Conservation (phyloP, 768 basidiomycete genomes). For the Polyporus arcularius region DNA sequence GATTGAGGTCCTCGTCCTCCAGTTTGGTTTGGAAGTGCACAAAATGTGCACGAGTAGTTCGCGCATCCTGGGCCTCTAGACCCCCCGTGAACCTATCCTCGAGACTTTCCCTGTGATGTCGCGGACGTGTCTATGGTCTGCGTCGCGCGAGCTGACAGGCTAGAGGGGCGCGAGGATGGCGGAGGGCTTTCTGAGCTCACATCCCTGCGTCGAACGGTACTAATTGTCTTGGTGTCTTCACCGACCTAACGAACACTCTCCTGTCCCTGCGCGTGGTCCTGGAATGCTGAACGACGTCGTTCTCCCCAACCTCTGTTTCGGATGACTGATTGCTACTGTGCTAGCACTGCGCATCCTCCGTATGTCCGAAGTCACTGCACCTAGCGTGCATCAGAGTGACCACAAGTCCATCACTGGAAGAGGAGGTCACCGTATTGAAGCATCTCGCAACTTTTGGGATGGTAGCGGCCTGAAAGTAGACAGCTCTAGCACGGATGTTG, state of each 20-base stretch:
- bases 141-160: not conserved
- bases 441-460: slow-evolving; percentile 77
- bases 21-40: too few species aligned
- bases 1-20: too few species aligned
- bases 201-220: too few species aligned
- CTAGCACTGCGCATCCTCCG: slow-evolving; percentile 43
- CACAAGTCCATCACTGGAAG: slow-evolving; percentile 55
- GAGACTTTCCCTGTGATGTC: not conserved
- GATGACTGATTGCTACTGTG: not conserved
- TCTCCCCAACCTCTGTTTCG: slow-evolving; percentile 15
- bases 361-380: slow-evolving; percentile 47
- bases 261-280: too few species aligned
- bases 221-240: too few species aligned
- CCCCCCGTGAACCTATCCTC: too few species aligned
- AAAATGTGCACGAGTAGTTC: too few species aligned
- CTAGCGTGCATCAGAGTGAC: slow-evolving; percentile 36
- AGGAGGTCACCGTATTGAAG: slow-evolving; percentile 70
- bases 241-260: too few species aligned
- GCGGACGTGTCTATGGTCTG: not conserved
- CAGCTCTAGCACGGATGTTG: slow-evolving; percentile 75
- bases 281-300: too few species aligned
- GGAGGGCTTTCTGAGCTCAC: too few species aligned
- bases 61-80: too few species aligned
- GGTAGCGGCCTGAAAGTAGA: slow-evolving; percentile 78
- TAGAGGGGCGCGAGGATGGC: too few species aligned